These are phyloP conservation scores for Alternaria brassicicola DNA, from an alignment of 2,329 filamentous ascomycete genomes.

Conservation along the genomic window DNA sequence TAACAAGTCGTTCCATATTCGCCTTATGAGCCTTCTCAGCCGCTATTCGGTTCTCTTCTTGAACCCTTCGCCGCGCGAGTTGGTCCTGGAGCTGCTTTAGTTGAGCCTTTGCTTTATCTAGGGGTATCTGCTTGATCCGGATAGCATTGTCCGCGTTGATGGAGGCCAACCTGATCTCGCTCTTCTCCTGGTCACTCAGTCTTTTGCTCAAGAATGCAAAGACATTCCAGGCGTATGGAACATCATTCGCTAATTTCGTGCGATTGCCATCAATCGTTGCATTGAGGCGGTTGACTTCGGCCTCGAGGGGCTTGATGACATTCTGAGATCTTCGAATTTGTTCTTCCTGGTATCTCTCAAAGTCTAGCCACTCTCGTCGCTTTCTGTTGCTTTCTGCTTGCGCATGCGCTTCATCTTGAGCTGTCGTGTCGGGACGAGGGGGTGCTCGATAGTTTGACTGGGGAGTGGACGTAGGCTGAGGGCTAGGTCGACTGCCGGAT, in stretches of 20 bases:
- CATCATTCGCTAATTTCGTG: background rate
- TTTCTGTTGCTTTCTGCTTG: slow-evolving; percentile 3
- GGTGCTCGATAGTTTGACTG: background rate
- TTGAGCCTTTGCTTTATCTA: background rate
- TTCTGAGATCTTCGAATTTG: background rate
- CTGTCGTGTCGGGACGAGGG: background rate
- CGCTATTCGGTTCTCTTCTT: background rate
- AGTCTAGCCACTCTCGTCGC: slow-evolving; percentile 11
- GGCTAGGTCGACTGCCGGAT: background rate
- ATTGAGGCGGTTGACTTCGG: background rate
- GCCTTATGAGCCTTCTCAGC: background rate
- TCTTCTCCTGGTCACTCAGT: slow-evolving; percentile 8
- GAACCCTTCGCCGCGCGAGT: background rate
- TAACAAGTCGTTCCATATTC: background rate
- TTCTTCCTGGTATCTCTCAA: slow-evolving; percentile 1
- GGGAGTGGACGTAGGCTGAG: background rate
- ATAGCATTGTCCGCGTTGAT: background rate
- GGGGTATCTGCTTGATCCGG: background rate
- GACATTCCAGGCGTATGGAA: slow-evolving; percentile 3
- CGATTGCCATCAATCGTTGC: background rate
- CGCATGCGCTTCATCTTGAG: slow-evolving; percentile 4
- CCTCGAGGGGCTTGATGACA: background rate
- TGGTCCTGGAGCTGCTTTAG: background rate
- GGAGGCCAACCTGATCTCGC: background rate
- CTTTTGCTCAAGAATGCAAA: background rate